phyloP scores from a whole-genome alignment of 2,329 filamentous ascomycete species.

The Hypoxylon sp. region DNA sequence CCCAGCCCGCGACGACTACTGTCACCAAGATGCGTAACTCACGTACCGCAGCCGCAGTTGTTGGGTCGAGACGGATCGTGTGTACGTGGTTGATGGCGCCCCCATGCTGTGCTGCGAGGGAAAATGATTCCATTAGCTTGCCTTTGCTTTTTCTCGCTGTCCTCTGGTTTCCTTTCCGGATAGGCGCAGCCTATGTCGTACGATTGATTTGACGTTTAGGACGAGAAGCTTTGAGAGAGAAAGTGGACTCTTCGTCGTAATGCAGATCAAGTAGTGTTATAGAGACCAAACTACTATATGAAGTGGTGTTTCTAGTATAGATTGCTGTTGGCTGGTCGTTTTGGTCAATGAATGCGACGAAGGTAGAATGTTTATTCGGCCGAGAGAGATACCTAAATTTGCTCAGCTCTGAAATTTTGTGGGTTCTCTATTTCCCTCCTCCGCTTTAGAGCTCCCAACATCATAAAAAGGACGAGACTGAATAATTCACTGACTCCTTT shows the following conservation, averaged over 20 bases:
- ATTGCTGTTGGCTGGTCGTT: conserved; percentile 10
- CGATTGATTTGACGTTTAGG: background rate
- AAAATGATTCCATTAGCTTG: conserved; percentile 55
- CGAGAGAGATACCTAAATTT: conserved; percentile 6
- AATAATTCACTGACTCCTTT: background rate
- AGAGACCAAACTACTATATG: background rate
- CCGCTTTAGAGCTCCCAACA: background rate
- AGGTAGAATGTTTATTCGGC: conserved; percentile 3
- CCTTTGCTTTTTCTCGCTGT: conserved; percentile 1
- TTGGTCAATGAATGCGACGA: conserved; percentile 8
- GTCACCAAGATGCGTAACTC: conserved; percentile 54
- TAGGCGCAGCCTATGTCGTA: background rate
- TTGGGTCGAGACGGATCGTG: conserved; percentile 52
- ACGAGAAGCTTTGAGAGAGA: background rate
- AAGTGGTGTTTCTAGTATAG: conserved; percentile 14
- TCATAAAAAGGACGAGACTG: background rate
- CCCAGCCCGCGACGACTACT: conserved; percentile 54
- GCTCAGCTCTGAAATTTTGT: conserved; percentile 21
- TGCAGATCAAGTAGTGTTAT: background rate
- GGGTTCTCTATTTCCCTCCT: conserved; percentile 12
- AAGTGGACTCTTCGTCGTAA: background rate
- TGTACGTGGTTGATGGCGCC: conserved; percentile 56
- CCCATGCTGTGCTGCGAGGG: conserved; percentile 55
- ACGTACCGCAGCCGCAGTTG: conserved; percentile 48
- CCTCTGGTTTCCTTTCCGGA: background rate